Conservation (phyloP, 495 filamentous ascomycete species). For the Durotheca rogersii region DNA sequence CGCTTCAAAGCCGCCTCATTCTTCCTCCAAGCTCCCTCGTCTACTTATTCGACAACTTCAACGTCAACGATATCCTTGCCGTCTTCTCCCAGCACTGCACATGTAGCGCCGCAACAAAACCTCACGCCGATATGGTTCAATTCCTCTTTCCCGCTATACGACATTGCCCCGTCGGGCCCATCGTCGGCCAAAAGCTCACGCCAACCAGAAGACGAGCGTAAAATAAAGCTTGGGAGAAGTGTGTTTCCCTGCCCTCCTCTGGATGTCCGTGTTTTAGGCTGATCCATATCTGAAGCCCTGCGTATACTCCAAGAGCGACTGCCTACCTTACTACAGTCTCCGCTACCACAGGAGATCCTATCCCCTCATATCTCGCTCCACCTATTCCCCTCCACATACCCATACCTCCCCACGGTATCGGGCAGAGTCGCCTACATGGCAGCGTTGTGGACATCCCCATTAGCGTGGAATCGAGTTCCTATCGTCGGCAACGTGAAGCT, state of each 20-base stretch:
- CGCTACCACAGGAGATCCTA: slow-evolving; percentile 81
- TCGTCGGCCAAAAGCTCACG: slow-evolving; percentile 22
- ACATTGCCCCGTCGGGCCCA: slow-evolving; percentile 11
- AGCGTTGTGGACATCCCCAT: slow-evolving; percentile 89
- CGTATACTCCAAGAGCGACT: slow-evolving; percentile 82
- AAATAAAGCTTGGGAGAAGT: slow-evolving; percentile 89
- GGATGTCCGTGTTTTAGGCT: slow-evolving; percentile 1
- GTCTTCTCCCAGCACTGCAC: neutral
- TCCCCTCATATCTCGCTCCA: slow-evolving; percentile 87
- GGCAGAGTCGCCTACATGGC: slow-evolving; percentile 89
- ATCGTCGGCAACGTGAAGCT: slow-evolving; percentile 85
- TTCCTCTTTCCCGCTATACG: slow-evolving; percentile 30
- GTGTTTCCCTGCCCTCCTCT: slow-evolving; percentile 32
- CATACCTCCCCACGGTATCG: slow-evolving; percentile 86
- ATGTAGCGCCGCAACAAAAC: slow-evolving; percentile 18
- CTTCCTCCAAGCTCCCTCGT: slow-evolving; percentile 13
- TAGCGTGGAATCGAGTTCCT: slow-evolving; percentile 92
- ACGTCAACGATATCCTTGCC: slow-evolving; percentile 10
- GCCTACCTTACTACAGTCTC: slow-evolving; percentile 80
- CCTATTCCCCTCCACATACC: slow-evolving; percentile 95
- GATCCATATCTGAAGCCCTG: slow-evolving; percentile 62
- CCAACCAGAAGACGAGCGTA: slow-evolving; percentile 68
- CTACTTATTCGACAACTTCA: slow-evolving; percentile 11
- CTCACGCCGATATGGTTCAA: slow-evolving; percentile 40
- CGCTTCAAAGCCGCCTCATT: slow-evolving; percentile 24